Evolutionary conservation across 805 yeast genomes (phyloP).

Genomic region (Candida nitratophila): DNA sequence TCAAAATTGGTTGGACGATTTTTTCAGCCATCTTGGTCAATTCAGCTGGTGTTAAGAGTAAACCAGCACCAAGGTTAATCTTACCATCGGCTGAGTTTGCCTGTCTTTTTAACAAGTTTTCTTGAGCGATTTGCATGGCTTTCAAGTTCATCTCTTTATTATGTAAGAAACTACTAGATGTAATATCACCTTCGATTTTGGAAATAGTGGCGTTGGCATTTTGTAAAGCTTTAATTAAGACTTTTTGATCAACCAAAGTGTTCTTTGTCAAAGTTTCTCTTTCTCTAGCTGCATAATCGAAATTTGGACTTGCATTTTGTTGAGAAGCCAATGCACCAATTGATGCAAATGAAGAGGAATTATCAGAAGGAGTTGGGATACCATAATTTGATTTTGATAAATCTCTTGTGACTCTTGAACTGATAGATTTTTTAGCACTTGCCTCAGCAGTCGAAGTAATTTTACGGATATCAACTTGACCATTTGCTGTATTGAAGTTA

Average conservation of each 20-base stretch:
- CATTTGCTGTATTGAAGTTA: constrained; percentile 30
- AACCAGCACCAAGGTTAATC: constrained; percentile 84
- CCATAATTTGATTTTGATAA: constrained; percentile 14
- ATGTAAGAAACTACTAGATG: constrained; percentile 18
- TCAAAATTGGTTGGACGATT: constrained; percentile 76
- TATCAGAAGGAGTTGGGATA: constrained; percentile 35
- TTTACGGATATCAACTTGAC: constrained; percentile 43
- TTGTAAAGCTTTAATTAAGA: constrained; percentile 43
- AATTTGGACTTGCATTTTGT: constrained; percentile 28
- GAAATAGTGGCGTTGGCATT: constrained; percentile 35
- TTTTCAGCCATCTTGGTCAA: constrained; percentile 73
- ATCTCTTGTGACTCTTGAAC: constrained; percentile 19
- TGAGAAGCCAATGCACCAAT: constrained; percentile 55
- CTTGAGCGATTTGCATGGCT: constrained; percentile 74
- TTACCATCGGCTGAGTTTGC: constrained; percentile 35
- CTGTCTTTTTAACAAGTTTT: constrained; percentile 51
- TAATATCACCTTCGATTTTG: constrained; percentile 18
- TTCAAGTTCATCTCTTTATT: constrained; percentile 43
- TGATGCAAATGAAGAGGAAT: constrained; percentile 38
- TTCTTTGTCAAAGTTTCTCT: constrained; percentile 31
- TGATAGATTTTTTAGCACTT: constrained; percentile 25
- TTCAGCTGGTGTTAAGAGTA: constrained; percentile 66
- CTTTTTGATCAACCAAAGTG: constrained; percentile 33
- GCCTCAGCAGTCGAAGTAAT: constrained; percentile 42
- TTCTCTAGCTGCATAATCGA: constrained; percentile 37